Base-by-base conservation (phyloP, 1,139 yeast species). In the Eremothecium gossypii region DNA sequence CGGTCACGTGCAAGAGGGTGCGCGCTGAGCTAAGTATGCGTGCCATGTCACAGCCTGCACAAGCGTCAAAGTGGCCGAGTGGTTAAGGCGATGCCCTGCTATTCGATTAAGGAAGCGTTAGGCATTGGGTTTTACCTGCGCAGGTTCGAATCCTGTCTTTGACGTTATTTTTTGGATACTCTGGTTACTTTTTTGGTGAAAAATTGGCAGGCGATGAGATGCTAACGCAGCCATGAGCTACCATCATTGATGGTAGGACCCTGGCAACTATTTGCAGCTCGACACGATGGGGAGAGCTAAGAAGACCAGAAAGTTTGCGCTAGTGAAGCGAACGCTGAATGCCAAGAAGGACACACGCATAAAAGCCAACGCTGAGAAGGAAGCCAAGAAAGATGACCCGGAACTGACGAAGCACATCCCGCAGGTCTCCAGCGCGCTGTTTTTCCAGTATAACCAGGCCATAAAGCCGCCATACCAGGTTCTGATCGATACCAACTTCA, bases 381-480 rank as follows among this genome's bases (percentile, higher is more conserved):
- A 55, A 43, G 43, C 55, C 41, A 54, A 50, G 49, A 68, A 46
- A 60, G 76, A 75, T 41, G 95, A 87, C 53, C 83, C 86, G 30
- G 96, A 89, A 62, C 69, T 89, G 38, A 83, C 94, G 7, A 77
- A 77, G 60, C 79, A 79, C 32, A 77, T 89, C n/a, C 98, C 98
- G 2, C 98, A 91, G 65, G 96, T 91, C 1, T 86, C 96, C 1
- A 84, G 96, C 45, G 93, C 98, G 0, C 73, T 91, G 40, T 91
- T 91, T 64, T 91, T 93, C 71, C 96, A 91, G 63, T 91, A 79
- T 63, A 91, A 91, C 61, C 83, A 80, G 62, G 86, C 97, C 29
- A 84, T 91, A 51, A 86, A 83, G 61, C 98, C 98, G 20, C 98
- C 98, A 40, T 91, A 91, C 60, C 97, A 91, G 62, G 91, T 91